Conservation (phyloP, 768 basidiomycete species). For the Tulasnella sp. region DNA sequence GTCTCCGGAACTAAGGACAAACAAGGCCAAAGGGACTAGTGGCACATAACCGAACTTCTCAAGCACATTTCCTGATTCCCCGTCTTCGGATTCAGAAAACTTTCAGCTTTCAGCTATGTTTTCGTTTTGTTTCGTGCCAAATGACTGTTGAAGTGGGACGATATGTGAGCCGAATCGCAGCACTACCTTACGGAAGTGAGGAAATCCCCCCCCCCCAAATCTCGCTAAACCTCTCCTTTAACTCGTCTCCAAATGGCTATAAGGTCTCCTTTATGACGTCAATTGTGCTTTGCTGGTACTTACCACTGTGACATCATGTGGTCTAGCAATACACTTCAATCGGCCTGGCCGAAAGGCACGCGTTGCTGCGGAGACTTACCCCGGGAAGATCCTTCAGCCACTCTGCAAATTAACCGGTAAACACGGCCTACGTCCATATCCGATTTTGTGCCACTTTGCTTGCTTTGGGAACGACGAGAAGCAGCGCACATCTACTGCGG, state of each 20-base stretch:
- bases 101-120: too few species aligned
- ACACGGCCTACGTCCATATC: not conserved
- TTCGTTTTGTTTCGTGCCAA: too few species aligned
- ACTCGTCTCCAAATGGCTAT: too few species aligned
- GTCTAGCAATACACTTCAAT: not conserved
- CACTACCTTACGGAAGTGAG: too few species aligned
- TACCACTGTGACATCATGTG: not conserved
- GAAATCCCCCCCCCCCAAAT: too few species aligned
- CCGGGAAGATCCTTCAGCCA: not conserved
- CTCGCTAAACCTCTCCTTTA: too few species aligned
- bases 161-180: too few species aligned
- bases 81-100: too few species aligned
- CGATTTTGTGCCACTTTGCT: not conserved
- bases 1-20: not conserved
- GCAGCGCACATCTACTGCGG: not conserved
- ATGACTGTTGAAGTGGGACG: too few species aligned
- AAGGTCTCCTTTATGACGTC: not conserved
- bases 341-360: not conserved
- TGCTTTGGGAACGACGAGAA: not conserved
- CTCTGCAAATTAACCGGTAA: not conserved
- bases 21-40: not conserved
- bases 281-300: not conserved
- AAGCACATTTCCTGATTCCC: too few species aligned
- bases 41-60: not conserved
- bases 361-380: not conserved